phyloP scores from a whole-genome alignment of 176 grass and related monocot species.

The Urochloa ruziziensis region DNA sequence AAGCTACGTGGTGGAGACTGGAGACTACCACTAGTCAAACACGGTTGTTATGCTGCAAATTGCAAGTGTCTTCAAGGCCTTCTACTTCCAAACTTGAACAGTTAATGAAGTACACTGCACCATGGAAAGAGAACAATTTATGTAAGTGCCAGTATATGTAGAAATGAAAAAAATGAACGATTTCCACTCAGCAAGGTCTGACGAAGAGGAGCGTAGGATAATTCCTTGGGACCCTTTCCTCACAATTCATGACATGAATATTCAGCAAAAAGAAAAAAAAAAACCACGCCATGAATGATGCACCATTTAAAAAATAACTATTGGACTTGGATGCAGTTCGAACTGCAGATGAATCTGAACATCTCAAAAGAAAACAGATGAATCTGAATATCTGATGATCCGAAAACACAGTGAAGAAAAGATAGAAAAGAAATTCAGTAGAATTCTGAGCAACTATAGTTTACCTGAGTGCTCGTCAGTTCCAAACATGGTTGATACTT shows the following conservation, averaged over 20 bases:
- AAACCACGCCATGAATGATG: background rate
- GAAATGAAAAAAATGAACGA: background rate
- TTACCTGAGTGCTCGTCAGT: background rate
- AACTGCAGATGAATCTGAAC: background rate
- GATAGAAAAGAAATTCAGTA: background rate
- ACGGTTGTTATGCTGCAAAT: background rate
- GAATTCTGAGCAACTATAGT: background rate
- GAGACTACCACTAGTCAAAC: background rate
- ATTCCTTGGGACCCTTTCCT: background rate
- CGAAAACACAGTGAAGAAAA: background rate
- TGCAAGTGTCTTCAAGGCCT: background rate
- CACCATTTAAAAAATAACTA: background rate
- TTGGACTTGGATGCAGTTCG: background rate
- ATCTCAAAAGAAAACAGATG: background rate
- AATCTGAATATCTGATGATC: background rate
- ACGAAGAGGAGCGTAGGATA: background rate
- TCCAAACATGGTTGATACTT: background rate
- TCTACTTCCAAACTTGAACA: background rate
- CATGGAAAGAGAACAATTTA: background rate
- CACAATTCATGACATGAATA: background rate
- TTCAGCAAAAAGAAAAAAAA: background rate
- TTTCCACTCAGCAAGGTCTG: background rate
- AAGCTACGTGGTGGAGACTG: background rate
- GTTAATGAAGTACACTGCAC: constrained; percentile 11
- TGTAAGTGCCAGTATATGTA: background rate